These are phyloP conservation scores for Lasiodiplodia gonubiensis DNA, from an alignment of 2,329 filamentous ascomycete species.

Conservation along the genomic window DNA sequence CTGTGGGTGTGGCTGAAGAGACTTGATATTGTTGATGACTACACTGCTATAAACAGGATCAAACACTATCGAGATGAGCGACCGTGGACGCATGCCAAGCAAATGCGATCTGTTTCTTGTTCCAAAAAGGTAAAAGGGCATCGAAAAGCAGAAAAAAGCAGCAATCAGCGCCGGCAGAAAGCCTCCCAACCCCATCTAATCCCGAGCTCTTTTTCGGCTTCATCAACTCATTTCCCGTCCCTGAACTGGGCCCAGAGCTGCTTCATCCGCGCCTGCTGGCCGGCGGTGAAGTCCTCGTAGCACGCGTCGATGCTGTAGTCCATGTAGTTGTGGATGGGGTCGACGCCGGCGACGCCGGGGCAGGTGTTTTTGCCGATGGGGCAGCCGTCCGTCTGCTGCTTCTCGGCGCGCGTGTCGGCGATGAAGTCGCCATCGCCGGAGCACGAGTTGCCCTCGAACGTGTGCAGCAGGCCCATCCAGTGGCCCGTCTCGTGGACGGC, in stretches of 20 bases:
- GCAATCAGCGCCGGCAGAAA: not conserved
- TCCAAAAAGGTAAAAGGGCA: not conserved
- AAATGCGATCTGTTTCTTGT: no score
- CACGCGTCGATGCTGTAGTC: constrained; percentile 64
- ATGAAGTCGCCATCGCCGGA: constrained; percentile 53
- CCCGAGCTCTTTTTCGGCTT: not conserved
- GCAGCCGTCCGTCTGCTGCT: constrained; percentile 60
- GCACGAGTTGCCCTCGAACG: constrained; percentile 55
- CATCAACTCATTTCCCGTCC: constrained; percentile 37
- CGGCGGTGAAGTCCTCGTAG: constrained; percentile 58
- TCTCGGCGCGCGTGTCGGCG: constrained; percentile 51
- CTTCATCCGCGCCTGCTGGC: constrained; percentile 58
- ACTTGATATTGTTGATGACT: not conserved
- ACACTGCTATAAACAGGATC: constrained; percentile 5
- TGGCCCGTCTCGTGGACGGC: constrained; percentile 57
- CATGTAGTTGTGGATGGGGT: constrained; percentile 66
- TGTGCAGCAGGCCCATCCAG: constrained; percentile 55
- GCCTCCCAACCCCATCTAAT: not conserved
- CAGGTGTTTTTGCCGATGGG: constrained; percentile 59
- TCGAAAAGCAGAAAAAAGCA: not conserved
- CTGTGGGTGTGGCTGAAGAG: not conserved
- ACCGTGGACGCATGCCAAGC: not conserved
- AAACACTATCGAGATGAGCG: not conserved
- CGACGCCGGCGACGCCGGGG: constrained; percentile 48
- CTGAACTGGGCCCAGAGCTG: constrained; percentile 57